phyloP scores from a whole-genome alignment of 148 eudicot species.

The Dysphania ambrosioides region DNA sequence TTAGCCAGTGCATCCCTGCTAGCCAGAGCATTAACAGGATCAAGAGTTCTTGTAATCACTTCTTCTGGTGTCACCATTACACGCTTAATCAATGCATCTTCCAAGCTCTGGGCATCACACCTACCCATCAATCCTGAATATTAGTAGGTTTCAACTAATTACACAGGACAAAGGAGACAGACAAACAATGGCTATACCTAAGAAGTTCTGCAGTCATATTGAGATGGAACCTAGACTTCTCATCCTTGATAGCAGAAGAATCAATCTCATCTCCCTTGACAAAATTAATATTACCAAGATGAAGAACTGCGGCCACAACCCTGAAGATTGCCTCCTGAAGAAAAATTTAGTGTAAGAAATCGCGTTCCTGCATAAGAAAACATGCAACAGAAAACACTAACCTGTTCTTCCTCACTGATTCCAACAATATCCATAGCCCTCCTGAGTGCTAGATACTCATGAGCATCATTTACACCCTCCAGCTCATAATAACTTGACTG shows the following conservation, averaged over 20 bases:
- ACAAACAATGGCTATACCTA: conserved; percentile 36
- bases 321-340: conserved; percentile 90
- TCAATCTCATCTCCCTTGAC: conserved; percentile 83
- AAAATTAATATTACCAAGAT: conserved; percentile 88
- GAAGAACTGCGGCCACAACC: conserved; percentile 95
- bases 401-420: conserved; percentile 94
- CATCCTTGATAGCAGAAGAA: conserved; percentile 90
- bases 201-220: conserved; percentile 91
- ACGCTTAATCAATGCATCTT: conserved; percentile 57
- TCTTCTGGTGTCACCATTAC: conserved; percentile 70
- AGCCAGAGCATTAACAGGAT: conserved; percentile 46
- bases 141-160: conserved; percentile 16
- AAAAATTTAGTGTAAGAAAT: conserved; percentile 19
- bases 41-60: conserved; percentile 53
- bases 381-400: conserved; percentile 27
- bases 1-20: conserved; percentile 66
- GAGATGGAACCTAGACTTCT: conserved; percentile 78
- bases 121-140: conserved; percentile 28
- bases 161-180: conserved; percentile 18
- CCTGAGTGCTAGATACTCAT: conserved; percentile 80
- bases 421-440: conserved; percentile 99
- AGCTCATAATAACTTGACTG: conserved; percentile 86
- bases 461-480: conserved; percentile 79
- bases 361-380: neutral
- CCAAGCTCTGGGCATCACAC: conserved; percentile 53